Base-by-base conservation (phyloP, 164 flowering plant genomes). In the Cinnamomum chago region DNA sequence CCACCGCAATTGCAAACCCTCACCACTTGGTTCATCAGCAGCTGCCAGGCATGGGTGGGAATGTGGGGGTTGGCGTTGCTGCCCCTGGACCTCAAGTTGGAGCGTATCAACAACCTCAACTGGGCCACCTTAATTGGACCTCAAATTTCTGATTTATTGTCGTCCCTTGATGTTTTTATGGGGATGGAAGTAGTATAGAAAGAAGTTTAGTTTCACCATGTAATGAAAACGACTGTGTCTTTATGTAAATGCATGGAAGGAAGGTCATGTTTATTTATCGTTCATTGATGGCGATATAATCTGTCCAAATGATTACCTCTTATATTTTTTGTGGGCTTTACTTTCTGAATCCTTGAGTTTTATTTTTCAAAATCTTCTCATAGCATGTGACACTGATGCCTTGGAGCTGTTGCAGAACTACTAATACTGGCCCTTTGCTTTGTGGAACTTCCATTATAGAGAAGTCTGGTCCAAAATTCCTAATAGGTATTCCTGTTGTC, bases 81-180 rank as follows among this genome's bases (percentile, higher is more conserved):
- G 84, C 87, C 12, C 86, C 97, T 18, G 90, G 87, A 74, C 80
- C 92, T 7, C 98, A 92, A 78, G 88, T 88, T 0, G 94, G 92
- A 65, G 84, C 91, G 3, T 93, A 91, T 76, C 99, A 93, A 88
- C 98, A 89, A 79, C 88, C 97, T 47, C 97, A 90, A 66, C 66
- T 91, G 78, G 87, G 92, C 52, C 97, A 91, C 76, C 76, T 90
- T 71, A 93, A 90, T 68, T 93, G 98, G 97, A 81, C 89, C 67
- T 68, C 89, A 65, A 92, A 86, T 82, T 91, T 90, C 78, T 92
- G 83, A 85, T 74, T 33, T 3, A 18, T 62, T 5, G 22, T 6
- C 24, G 24, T 64, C 27, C 50, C 23, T 30, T 23, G 24, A 20
- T 30, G 33, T 50, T 25, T 33, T 35, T 2, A 20, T 17, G 47